Evolutionary conservation across 2,329 filamentous ascomycete genomes (phyloP), one percentile per base, ranked within the genome.

Genomic region (Botrytis elliptica): DNA sequence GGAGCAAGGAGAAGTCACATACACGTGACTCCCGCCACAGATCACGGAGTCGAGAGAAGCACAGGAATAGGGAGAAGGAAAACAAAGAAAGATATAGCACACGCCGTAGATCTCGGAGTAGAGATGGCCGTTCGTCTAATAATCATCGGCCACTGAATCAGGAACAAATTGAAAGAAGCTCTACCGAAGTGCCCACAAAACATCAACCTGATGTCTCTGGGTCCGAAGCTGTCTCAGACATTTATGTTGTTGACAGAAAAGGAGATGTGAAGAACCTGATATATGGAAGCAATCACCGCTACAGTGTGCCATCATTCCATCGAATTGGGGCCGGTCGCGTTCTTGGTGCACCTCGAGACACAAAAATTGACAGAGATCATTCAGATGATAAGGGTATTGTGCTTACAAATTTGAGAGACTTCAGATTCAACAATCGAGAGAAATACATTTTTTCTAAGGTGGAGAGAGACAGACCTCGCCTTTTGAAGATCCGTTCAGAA

Each of bases 231-330:
- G 62, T 74, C 55, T 69, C 73, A 67, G 80, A 79, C 57, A 80
- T 86, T 5, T 95, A 89, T 80, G 78, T 89, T 63, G 79, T 93
- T 70, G 95, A 98, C 82, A 89, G 85, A 60, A 90, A 89, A 79
- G 95, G 95, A 0, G 95, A 98, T 79, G 84, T 87, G 7, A 87
- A 94, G 66, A 94, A 96, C 76, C 82, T 92, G 63, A 87, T 87
- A 40, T 98, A 95, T 81, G 93, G 93, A 2, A 87, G 88, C 42
- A 86, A 92, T 57, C 90, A 97, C 80, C 89, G 88, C 52, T 92
- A 92, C 76, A 88, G 87, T 71, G 83, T 97, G 18, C 94, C 94
- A 0, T 79, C 83, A 3, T 98, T 97, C 80, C 86, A 87, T 75
- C 90, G 93, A 9, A 84, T 84, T 75, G 93, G 94, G 22, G 84